A percentile compares a stretch with the other conserved stretches of the same genome.
phyloP scores from a whole-genome alignment of 2,329 filamentous ascomycete genomes.

The Hypoxylon rubiginosum region DNA sequence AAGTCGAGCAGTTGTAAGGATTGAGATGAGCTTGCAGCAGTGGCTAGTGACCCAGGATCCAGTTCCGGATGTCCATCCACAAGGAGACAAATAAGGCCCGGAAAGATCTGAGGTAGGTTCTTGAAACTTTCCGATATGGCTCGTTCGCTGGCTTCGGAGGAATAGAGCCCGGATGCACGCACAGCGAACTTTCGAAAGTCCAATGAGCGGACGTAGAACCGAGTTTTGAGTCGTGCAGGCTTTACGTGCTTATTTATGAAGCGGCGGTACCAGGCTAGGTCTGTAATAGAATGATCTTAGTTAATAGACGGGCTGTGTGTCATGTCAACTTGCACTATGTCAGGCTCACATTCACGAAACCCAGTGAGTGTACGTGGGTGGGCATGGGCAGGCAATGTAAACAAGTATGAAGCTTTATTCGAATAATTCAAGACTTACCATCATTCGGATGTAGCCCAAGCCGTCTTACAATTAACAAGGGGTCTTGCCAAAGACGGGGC shows the following conservation, averaged over 20 bases:
- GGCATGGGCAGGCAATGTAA: too few relatives aligned
- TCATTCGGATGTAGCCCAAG: constrained; percentile 60
- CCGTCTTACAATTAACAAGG: constrained; percentile 56
- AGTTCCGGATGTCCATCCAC: constrained; percentile 63
- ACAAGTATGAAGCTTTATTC: background rate
- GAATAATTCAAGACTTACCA: constrained; percentile 54
- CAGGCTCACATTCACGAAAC: background rate
- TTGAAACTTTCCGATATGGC: constrained; percentile 58
- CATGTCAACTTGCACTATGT: background rate
- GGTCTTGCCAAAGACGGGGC: constrained; percentile 66
- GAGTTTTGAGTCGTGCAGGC: constrained; percentile 54
- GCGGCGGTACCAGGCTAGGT: constrained; percentile 62
- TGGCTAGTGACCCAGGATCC: constrained; percentile 57
- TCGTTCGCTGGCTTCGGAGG: constrained; percentile 54
- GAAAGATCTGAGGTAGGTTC: constrained; percentile 57
- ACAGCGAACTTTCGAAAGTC: constrained; percentile 62
- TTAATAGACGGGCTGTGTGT: background rate
- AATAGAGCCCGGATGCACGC: constrained; percentile 58
- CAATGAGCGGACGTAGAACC: constrained; percentile 60
- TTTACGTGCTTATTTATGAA: constrained; percentile 61
- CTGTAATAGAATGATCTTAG: constrained; percentile 52
- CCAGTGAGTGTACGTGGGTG: background rate
- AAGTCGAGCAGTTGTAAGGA: constrained; percentile 62
- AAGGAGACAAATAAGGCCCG: constrained; percentile 61
- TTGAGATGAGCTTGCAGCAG: constrained; percentile 25